These are phyloP conservation scores for Candida ficus DNA, from an alignment of 805 yeast genomes.

Conservation along the genomic window DNA sequence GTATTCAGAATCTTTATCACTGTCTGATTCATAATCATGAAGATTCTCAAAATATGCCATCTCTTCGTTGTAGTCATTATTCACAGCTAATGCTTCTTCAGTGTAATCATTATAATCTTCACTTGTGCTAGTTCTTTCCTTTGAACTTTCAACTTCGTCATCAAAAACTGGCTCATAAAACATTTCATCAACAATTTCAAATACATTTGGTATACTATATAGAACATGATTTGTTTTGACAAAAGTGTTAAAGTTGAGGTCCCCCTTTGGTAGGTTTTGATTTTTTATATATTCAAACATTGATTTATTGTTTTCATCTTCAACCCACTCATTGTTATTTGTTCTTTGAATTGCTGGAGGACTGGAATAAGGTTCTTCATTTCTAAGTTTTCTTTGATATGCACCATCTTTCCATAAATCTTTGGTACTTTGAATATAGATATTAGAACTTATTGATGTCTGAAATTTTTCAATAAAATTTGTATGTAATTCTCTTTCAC, in stretches of 20 bases:
- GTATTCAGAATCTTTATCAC: slow-evolving; percentile 1
- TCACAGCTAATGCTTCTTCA: slow-evolving; percentile 3
- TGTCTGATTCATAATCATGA: background rate
- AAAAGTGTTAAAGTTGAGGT: slow-evolving; percentile 17
- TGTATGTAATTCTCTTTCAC: slow-evolving; percentile 44
- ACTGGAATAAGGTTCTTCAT: slow-evolving; percentile 27
- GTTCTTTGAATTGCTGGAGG: slow-evolving; percentile 24
- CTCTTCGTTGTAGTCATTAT: slow-evolving; percentile 8
- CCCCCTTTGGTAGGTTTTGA: slow-evolving; percentile 9
- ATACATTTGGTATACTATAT: slow-evolving; percentile 26
- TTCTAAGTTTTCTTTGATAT: slow-evolving; percentile 41
- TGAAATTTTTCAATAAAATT: slow-evolving; percentile 37
- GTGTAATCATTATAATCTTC: slow-evolving; percentile 7
- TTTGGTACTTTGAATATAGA: slow-evolving; percentile 41
- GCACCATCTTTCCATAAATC: slow-evolving; percentile 56
- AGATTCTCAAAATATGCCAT: background rate
- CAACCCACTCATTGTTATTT: slow-evolving; percentile 34
- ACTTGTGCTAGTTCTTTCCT: background rate
- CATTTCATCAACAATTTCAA: slow-evolving; percentile 26
- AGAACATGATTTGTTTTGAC: slow-evolving; percentile 21
- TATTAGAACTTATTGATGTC: slow-evolving; percentile 13
- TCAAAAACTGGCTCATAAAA: slow-evolving; percentile 25
- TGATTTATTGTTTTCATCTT: slow-evolving; percentile 31
- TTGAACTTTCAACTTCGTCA: background rate
- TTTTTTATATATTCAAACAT: slow-evolving; percentile 29